Percentiles rank a stretch among this genome's conserved stretches.
Conservation (phyloP, 352 stramenopile species). For the Blastocystis sp. region DNA sequence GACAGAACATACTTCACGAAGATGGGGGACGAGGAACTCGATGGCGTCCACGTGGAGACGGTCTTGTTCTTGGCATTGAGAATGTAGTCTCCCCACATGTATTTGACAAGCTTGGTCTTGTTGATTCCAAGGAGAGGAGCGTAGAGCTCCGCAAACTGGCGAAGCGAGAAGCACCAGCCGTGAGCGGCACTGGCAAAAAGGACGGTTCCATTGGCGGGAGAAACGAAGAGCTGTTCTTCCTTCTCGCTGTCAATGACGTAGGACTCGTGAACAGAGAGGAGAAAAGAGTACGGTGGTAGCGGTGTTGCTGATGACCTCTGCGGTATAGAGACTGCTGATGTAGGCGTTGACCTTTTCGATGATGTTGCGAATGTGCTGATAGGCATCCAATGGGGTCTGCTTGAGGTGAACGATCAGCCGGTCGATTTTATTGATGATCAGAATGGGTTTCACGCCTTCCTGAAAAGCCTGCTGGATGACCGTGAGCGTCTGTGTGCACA, state of each 20-base stretch:
- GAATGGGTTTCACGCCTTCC: constrained; percentile 79
- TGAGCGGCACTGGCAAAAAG: constrained; percentile 80
- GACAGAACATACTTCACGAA: constrained; percentile 78
- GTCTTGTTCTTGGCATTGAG: constrained; percentile 75
- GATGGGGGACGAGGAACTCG: constrained; percentile 70
- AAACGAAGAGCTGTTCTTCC: constrained; percentile 68
- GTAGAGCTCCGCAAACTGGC: constrained; percentile 69
- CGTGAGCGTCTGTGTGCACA: constrained; percentile 83
- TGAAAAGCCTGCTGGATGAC: constrained; percentile 83
- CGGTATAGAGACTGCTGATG: constrained; percentile 71
- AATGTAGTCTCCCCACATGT: constrained; percentile 76
- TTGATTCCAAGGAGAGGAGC: constrained; percentile 21
- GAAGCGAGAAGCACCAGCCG: constrained; percentile 79
- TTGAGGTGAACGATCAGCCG: constrained; percentile 81
- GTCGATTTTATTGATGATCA: constrained; percentile 94
- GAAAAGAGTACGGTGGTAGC: background rate
- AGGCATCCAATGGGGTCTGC: constrained; percentile 77
- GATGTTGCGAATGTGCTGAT: constrained; percentile 71
- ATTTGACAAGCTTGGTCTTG: constrained; percentile 25
- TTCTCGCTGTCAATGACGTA: constrained; percentile 60
- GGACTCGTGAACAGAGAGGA: background rate
- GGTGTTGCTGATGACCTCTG: constrained; percentile 65
- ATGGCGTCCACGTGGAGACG: constrained; percentile 67
- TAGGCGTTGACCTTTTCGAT: constrained; percentile 66
- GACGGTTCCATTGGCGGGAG: constrained; percentile 76